A percentile compares a stretch with the other conserved stretches of the same genome.
Conservation (phyloP, 371 early-diverging fungal genomes). For the Mortierella polycephala region DNA sequence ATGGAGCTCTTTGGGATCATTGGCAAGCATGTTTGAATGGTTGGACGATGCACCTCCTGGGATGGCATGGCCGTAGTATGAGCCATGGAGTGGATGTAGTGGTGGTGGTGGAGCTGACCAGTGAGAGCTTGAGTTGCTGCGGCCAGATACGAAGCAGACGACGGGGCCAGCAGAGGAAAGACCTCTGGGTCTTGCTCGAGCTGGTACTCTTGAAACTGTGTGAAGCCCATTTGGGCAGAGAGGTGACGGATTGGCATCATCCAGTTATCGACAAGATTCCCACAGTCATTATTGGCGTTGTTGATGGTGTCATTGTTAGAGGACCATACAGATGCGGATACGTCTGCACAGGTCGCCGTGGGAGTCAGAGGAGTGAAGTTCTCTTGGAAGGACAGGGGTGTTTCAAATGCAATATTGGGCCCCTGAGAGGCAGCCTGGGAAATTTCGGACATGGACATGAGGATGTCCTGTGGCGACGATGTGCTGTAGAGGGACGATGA, state of each 20-base stretch:
- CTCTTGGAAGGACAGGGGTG: neutral
- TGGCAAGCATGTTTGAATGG: conserved; percentile 1
- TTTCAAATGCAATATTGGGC: conserved; percentile 7
- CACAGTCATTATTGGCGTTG: neutral
- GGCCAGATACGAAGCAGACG: conserved; percentile 33
- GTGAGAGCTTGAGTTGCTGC: conserved; percentile 39
- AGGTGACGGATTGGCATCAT: conserved; percentile 10
- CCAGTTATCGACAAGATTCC: conserved; percentile 3
- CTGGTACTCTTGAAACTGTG: conserved; percentile 47
- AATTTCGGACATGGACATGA: conserved; percentile 18
- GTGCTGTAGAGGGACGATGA: conserved; percentile 32
- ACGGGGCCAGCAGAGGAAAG: conserved; percentile 21
- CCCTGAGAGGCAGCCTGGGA: conserved; percentile 4
- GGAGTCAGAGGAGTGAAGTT: conserved; percentile 17
- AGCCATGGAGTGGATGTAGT: conserved; percentile 61
- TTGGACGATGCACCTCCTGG: conserved; percentile 5
- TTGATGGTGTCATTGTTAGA: neutral
- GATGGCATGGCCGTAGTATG: no score
- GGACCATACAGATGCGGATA: no score
- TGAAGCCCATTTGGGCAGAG: conserved; percentile 18
- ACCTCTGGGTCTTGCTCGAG: conserved; percentile 38
- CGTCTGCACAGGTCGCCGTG: neutral
- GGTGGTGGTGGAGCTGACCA: conserved; percentile 13
- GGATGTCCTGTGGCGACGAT: conserved; percentile 20
- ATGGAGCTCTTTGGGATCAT: conserved; percentile 6